These are phyloP conservation scores for Tolypocladium cylindrosporum DNA, from an alignment of 2,329 filamentous ascomycete genomes.

Conservation along the genomic window DNA sequence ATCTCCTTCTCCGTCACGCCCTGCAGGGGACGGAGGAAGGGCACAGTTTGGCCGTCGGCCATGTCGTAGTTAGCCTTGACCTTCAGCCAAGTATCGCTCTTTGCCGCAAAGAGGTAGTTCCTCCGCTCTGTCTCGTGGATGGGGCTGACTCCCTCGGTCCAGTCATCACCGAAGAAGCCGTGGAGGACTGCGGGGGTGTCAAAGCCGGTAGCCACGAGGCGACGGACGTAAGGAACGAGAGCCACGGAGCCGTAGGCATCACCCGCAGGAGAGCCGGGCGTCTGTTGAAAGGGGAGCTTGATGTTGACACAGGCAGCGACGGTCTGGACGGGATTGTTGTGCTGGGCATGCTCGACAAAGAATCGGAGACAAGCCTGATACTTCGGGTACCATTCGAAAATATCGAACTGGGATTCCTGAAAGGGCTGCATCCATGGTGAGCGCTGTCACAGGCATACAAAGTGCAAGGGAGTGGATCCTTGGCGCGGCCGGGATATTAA, in stretches of 20 bases:
- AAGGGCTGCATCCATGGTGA: slow-evolving; percentile 25
- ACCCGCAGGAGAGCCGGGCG: slow-evolving; percentile 17
- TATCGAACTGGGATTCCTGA: slow-evolving; percentile 52
- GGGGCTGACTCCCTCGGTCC: slow-evolving; percentile 67
- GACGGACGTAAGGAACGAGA: slow-evolving; percentile 79
- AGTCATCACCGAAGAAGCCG: slow-evolving; percentile 95
- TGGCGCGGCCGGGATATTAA: not conserved
- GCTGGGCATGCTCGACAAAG: slow-evolving; percentile 86
- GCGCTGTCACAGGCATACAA: not conserved
- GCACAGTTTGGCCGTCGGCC: slow-evolving; percentile 69
- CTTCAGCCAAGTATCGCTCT: slow-evolving; percentile 79
- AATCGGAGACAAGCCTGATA: slow-evolving; percentile 85
- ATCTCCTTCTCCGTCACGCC: slow-evolving; percentile 71
- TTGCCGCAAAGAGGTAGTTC: slow-evolving; percentile 92
- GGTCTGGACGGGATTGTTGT: slow-evolving; percentile 72
- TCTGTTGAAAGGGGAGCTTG: slow-evolving; percentile 72
- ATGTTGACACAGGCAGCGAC: slow-evolving; percentile 90
- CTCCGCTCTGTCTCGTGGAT: slow-evolving; percentile 82
- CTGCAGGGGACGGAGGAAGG: slow-evolving; percentile 78
- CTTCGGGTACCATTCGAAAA: slow-evolving; percentile 87
- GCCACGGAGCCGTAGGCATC: slow-evolving; percentile 38
- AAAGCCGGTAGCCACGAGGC: slow-evolving; percentile 84
- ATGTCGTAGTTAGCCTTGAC: slow-evolving; percentile 92
- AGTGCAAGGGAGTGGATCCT: not conserved
- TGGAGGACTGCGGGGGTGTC: slow-evolving; percentile 80